Conservation (phyloP, 768 basidiomycete species). For the Suillus weaverae region DNA sequence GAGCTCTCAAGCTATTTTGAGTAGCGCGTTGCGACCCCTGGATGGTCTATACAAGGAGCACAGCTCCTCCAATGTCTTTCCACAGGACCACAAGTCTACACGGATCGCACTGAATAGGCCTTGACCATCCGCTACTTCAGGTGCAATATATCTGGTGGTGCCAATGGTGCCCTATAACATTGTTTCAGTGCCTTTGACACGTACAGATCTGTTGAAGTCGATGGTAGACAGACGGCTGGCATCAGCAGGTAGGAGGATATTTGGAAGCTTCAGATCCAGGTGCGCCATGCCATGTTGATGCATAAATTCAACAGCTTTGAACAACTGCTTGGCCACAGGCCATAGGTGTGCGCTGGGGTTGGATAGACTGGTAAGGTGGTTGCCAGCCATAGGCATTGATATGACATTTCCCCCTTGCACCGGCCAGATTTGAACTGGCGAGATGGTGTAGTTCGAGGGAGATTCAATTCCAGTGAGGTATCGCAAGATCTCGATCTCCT, state of each 20-base stretch:
- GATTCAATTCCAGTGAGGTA: slow-evolving; percentile 10
- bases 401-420: not conserved
- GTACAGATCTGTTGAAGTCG: slow-evolving; percentile 7
- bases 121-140: not conserved
- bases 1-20: not conserved
- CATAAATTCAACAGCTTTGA: slow-evolving; percentile 16
- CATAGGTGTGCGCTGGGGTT: not conserved
- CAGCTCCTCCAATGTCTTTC: slow-evolving; percentile 6
- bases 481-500: slow-evolving; percentile 11
- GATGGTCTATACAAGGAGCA: not conserved
- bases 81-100: not conserved
- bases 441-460: slow-evolving; percentile 15
- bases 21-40: not conserved
- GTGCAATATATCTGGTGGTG: not conserved
- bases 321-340: slow-evolving; percentile 1
- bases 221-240: slow-evolving; percentile 2
- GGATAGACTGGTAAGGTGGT: not conserved
- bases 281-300: slow-evolving; percentile 18
- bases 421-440: slow-evolving; percentile 1
- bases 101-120: not conserved
- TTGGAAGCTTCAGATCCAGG: slow-evolving; percentile 18
- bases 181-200: not conserved
- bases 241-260: slow-evolving; percentile 9
- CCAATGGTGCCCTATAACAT: not conserved
- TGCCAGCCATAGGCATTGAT: not conserved